These are phyloP conservation scores for Rutstroemia sp. DNA, from an alignment of 2,329 filamentous ascomycete species.

Conservation along the genomic window DNA sequence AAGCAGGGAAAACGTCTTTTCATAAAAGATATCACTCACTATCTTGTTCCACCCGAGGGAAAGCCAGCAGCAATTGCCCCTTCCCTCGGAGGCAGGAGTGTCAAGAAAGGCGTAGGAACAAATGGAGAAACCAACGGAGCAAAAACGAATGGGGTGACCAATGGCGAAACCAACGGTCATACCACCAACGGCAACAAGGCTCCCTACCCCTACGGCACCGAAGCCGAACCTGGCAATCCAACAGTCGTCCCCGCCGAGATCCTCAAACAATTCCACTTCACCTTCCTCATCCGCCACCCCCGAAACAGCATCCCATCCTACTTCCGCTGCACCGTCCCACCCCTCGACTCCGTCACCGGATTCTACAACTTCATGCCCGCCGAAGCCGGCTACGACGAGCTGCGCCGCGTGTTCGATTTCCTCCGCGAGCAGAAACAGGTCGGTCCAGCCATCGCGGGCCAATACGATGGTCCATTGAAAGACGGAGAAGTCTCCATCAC, in stretches of 20 bases:
- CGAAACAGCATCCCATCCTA: constrained; percentile 85
- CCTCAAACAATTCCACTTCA: constrained; percentile 80
- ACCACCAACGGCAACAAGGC: constrained; percentile 19
- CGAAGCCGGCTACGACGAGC: constrained; percentile 86
- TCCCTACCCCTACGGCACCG: constrained; percentile 49
- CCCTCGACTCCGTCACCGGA: constrained; percentile 72
- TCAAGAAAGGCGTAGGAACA: constrained; percentile 29
- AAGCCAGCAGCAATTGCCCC: constrained; percentile 65
- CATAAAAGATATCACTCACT: constrained; percentile 97
- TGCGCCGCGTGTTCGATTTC: constrained; percentile 82
- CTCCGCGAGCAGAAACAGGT: constrained; percentile 62
- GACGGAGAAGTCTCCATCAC: constrained; percentile 57
- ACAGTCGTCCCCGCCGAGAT: constrained; percentile 72
- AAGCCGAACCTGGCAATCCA: constrained; percentile 64
- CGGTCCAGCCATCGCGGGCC: constrained; percentile 56
- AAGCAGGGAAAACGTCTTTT: constrained; percentile 66
- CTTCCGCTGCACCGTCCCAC: constrained; percentile 88
- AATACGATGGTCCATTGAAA: constrained; percentile 17
- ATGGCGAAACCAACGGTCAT: constrained; percentile 29
- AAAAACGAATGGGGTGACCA: constrained; percentile 12
- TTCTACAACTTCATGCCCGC: constrained; percentile 80
- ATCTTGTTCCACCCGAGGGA: constrained; percentile 70
- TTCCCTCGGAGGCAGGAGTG: constrained; percentile 47
- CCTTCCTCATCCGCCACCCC: constrained; percentile 96
- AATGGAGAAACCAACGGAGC: constrained; percentile 24